These are phyloP conservation scores for Penicillium waksmanii DNA, from an alignment of 495 filamentous ascomycete genomes.

Conservation along the genomic window DNA sequence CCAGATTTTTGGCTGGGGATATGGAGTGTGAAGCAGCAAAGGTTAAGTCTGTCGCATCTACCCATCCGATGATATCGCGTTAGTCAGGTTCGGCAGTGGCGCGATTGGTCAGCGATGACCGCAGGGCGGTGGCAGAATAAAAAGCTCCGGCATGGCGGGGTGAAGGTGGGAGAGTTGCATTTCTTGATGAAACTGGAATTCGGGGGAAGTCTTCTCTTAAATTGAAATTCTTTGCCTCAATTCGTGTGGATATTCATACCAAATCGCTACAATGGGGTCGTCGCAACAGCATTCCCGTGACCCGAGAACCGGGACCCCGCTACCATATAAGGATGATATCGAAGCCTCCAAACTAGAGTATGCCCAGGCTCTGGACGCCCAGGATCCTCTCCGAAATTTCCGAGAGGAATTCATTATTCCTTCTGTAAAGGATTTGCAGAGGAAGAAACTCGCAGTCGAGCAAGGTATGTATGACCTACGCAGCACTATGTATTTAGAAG, in stretches of 20 bases:
- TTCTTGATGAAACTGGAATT: not conserved
- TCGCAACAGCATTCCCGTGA: slow-evolving; percentile 36
- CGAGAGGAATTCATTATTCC: slow-evolving; percentile 85
- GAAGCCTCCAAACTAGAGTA: slow-evolving; percentile 52
- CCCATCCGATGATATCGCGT: slow-evolving; percentile 28
- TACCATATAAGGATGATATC: slow-evolving; percentile 44
- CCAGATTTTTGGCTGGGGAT: not conserved
- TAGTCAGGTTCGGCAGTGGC: slow-evolving; percentile 38
- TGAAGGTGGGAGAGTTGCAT: slow-evolving; percentile 1
- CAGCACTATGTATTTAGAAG: not conserved
- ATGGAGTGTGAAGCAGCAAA: slow-evolving; percentile 12
- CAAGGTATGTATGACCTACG: slow-evolving; percentile 28
- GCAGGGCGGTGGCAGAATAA: slow-evolving; percentile 37
- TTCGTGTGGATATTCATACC: too few species aligned
- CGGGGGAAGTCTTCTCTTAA: not conserved
- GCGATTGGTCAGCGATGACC: slow-evolving; percentile 37
- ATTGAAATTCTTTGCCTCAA: not conserved
- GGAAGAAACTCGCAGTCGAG: slow-evolving; percentile 57
- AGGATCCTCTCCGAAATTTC: slow-evolving; percentile 69
- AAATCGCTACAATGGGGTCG: slow-evolving; percentile 13
- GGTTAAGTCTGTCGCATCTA: slow-evolving; percentile 19
- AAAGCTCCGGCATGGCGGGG: slow-evolving; percentile 17
- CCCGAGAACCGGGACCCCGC: slow-evolving; percentile 36
- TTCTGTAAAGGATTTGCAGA: slow-evolving; percentile 73
- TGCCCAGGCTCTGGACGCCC: slow-evolving; percentile 66